Base-by-base conservation (phyloP, 345 rosid genomes). In the Syzygium aromaticum region DNA sequence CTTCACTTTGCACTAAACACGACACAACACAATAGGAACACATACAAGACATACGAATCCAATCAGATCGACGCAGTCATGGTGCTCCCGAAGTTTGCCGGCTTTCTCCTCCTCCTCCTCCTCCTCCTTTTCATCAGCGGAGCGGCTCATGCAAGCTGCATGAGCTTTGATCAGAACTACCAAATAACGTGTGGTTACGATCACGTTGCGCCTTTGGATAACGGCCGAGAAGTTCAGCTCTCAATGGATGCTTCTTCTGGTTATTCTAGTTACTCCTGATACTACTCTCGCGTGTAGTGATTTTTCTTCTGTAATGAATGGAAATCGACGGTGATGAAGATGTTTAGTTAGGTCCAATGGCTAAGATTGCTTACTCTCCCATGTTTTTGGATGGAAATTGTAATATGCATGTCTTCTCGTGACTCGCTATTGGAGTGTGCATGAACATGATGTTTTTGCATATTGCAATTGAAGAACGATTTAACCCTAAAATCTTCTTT, bases 231-330 rank as follows among this genome's bases (percentile, higher is more conserved):
- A 77, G 67, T 92, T 86, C 94, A 90, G 90, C 95, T 94, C 56
- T 93, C 94, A 3, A 38, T 93, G 90, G 96, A 94, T 87, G 23
- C 25, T 7, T 86, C 90, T 89, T 93, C 95, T 11, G 96, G 96
- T 94, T n/a, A 56, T 43, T 19, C 77, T 54, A 46, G 8, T 25
- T 73, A 73, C 14, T 19, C 80, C 13, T 9, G 80, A 73, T 73
- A 0, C 13, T 33, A 13, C 49, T 73, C 80, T 73, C 4, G 8
- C 14, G 7, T 5, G 13, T 19, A 19, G 80, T 73, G 46, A 73
- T 73, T 33, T 33, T 73, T 73, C 49, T 73, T 33, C 43, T 0
- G 21, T 33, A 19, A 19, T 9, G 80, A 73, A 73, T 73, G 19
- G 49, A 33, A 73, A 73, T 19, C 25, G 49, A 17, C 80, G 13